These are phyloP conservation scores for Conringia planisiliqua DNA, from an alignment of 345 rosid species.

Conservation along the genomic window DNA sequence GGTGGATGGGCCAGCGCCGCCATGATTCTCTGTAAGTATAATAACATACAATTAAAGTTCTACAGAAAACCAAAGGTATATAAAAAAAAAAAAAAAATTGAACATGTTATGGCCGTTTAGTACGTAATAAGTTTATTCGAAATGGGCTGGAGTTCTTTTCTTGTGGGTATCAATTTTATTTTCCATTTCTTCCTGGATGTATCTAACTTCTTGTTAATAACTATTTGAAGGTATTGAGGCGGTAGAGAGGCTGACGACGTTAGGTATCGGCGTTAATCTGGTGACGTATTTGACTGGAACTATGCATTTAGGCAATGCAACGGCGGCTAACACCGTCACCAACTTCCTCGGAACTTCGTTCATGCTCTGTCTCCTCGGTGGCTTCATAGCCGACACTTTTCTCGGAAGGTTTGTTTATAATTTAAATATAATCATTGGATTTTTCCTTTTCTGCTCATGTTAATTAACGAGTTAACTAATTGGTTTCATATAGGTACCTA, in stretches of 20 bases:
- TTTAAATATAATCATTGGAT: not conserved
- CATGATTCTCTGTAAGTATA: constrained; percentile 71
- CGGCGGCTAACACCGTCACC: constrained; percentile 82
- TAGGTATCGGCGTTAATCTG: constrained; percentile 87
- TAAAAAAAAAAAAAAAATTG: not conserved
- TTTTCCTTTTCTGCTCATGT: not conserved
- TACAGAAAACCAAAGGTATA: not conserved
- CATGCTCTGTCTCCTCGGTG: constrained; percentile 93
- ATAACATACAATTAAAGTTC: not conserved
- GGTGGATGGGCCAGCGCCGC: constrained; percentile 96
- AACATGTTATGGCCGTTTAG: not conserved
- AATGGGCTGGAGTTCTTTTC: not conserved
- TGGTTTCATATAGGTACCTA: constrained; percentile 51
- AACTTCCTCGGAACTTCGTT: constrained; percentile 94
- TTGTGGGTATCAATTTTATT: not conserved
- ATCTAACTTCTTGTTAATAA: not conserved
- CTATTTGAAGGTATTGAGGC: constrained; percentile 61
- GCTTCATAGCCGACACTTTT: constrained; percentile 89
- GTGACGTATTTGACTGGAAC: constrained; percentile 89
- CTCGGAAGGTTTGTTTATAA: constrained; percentile 70
- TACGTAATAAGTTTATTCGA: not conserved
- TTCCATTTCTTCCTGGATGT: not conserved
- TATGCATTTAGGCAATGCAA: constrained; percentile 89
- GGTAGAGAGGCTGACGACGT: constrained; percentile 85
- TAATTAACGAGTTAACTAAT: not conserved